Base-by-base conservation (phyloP, 2,329 filamentous ascomycete species). In the Scytalidium lignicola region DNA sequence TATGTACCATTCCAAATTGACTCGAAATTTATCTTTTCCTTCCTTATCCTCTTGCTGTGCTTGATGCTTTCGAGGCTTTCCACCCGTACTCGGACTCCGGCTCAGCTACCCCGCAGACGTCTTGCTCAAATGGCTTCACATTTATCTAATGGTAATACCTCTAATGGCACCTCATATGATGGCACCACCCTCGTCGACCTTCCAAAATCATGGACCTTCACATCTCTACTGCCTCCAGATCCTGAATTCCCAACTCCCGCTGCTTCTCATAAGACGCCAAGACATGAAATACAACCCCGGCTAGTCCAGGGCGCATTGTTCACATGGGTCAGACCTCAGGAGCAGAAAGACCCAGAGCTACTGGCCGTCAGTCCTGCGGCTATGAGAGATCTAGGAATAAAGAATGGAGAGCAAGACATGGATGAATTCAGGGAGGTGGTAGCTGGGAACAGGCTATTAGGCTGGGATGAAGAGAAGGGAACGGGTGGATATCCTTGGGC, bases 401-500 rank as follows among this genome's bases (percentile, higher is more conserved):
- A 76, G 18, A 67, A 75, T 1, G 80, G 79, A 2, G 87, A 93
- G 57, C 82, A 85, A 43, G 68, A 80, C 44, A 87, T 80, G 0
- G 77, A 87, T 1, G 84, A 88, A 10, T 96, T 97, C 65, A 78
- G 80, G 53, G 76, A 86, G 51, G 75, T 90, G 1, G 86, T 95
- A 6, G 82, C 88, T 0, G 93, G 93, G 2, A 95, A 93, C 65
- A 84, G 82, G 62, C 78, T 96, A 13, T 80, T 87, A 49, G 92
- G 90, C 44, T 88, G 86, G 80, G 79, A 90, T 55, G 79, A 86
- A 51, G 77, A 82, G 50, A 76, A 74, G 56, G 65, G 71, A 20
- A 72, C 82, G 50, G 86, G 87, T 18, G 83, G 93, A 41, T 99
- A 99, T 65, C 92, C 93, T 0, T 99, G 93, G 93, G 91, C 93